phyloP scores from a whole-genome alignment of 1,139 yeast species.

The Hansenula sp. region DNA sequence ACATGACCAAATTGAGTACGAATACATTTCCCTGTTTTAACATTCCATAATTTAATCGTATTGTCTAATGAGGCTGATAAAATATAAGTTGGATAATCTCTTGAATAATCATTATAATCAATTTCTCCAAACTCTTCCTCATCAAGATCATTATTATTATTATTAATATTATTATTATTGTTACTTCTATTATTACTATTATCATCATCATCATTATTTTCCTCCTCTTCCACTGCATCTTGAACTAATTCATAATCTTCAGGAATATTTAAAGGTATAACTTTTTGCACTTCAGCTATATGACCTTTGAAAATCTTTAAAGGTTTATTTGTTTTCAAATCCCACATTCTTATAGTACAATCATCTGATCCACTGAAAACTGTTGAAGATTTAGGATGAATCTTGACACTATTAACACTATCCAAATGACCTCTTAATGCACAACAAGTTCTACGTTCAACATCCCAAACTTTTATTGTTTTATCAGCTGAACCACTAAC shows the following conservation, averaged over 20 bases:
- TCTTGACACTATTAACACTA: constrained; percentile 86
- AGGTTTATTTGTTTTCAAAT: constrained; percentile 74
- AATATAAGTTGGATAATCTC: constrained; percentile 69
- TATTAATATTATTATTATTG: constrained; percentile 4
- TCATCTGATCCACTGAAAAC: constrained; percentile 90
- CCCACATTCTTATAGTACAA: constrained; percentile 94
- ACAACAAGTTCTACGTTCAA: constrained; percentile 86
- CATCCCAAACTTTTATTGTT: constrained; percentile 95
- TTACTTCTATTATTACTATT: constrained; percentile 8
- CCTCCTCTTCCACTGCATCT: constrained; percentile 29
- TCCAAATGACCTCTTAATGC: constrained; percentile 91
- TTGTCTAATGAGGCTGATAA: constrained; percentile 88
- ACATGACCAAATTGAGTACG: constrained; percentile 96
- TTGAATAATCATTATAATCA: constrained; percentile 23
- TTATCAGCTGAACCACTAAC: constrained; percentile 93
- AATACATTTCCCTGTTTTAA: constrained; percentile 78
- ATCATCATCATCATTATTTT: constrained; percentile 9
- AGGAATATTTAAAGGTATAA: constrained; percentile 68
- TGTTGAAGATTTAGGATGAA: constrained; percentile 75
- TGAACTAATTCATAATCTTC: constrained; percentile 32
- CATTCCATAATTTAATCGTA: constrained; percentile 92
- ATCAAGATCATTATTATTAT: constrained; percentile 13
- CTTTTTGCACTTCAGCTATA: constrained; percentile 86
- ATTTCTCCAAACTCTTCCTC: constrained; percentile 18
- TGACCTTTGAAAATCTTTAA: constrained; percentile 61